Percentiles rank a stretch among this genome's conserved stretches.
Evolutionary conservation across 2,329 filamentous ascomycete species (phyloP).

Genomic region (Zalaria sp.): DNA sequence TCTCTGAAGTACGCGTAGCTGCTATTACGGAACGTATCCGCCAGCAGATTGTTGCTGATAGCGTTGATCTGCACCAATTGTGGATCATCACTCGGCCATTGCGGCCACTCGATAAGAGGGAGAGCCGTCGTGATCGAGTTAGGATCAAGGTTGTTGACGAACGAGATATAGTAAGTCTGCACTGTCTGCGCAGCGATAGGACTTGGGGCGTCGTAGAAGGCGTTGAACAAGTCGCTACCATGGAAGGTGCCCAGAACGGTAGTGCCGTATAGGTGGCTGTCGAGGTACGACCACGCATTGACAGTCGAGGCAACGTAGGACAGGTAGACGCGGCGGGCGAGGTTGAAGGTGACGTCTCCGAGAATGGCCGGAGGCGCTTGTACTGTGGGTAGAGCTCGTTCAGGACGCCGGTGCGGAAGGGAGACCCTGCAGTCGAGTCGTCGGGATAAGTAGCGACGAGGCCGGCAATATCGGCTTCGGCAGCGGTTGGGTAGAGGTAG

Average conservation of each 20-base stretch:
- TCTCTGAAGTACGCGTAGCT: not conserved
- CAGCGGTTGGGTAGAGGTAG: constrained; percentile 45
- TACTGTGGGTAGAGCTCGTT: constrained; percentile 65
- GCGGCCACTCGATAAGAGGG: constrained; percentile 34
- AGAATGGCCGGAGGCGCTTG: constrained; percentile 63
- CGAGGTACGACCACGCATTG: constrained; percentile 60
- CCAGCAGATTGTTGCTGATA: constrained; percentile 21
- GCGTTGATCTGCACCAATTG: constrained; percentile 38
- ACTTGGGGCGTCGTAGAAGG: constrained; percentile 47
- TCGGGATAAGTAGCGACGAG: constrained; percentile 51
- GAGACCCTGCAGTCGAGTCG: constrained; percentile 46
- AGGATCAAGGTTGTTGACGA: constrained; percentile 56
- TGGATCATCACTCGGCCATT: constrained; percentile 33
- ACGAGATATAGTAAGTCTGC: constrained; percentile 58
- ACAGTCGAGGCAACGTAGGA: constrained; percentile 32
- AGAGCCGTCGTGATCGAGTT: constrained; percentile 36
- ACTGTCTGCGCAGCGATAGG: constrained; percentile 26
- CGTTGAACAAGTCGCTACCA: constrained; percentile 51
- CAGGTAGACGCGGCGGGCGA: constrained; percentile 54
- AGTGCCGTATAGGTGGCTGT: constrained; percentile 56
- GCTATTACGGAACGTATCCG: constrained; percentile 20
- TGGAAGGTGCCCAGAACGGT: constrained; percentile 67
- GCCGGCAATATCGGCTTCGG: constrained; percentile 28
- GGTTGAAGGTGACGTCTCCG: constrained; percentile 61
- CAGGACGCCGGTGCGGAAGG: constrained; percentile 53